These are phyloP conservation scores for Alternaria conjuncta DNA, from an alignment of 2,329 filamentous ascomycete genomes.

Conservation along the genomic window DNA sequence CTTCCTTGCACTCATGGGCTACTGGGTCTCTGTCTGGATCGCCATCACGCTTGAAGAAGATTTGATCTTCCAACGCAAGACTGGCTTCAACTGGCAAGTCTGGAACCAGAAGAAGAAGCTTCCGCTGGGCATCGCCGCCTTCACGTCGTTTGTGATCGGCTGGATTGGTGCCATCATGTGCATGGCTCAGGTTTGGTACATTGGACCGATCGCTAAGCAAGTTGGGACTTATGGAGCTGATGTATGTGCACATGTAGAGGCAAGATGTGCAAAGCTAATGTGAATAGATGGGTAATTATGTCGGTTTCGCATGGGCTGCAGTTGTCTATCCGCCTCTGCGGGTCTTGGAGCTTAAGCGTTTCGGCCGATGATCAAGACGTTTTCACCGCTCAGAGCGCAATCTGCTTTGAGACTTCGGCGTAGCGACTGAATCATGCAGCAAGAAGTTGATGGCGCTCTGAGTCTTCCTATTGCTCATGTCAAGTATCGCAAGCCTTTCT, in stretches of 20 bases:
- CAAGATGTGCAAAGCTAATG: background rate
- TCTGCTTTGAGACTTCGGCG: background rate
- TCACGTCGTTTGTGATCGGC: constrained; percentile 67
- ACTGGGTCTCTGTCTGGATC: constrained; percentile 72
- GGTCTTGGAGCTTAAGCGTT: constrained; percentile 58
- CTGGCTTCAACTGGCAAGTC: constrained; percentile 64
- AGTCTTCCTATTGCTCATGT: background rate
- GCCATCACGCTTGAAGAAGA: constrained; percentile 68
- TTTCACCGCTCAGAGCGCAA: background rate
- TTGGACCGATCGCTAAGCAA: constrained; percentile 65
- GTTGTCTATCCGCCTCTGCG: constrained; percentile 63
- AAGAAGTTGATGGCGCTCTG: background rate
- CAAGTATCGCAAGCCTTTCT: background rate
- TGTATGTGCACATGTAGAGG: constrained; percentile 46
- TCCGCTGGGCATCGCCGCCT: constrained; percentile 67
- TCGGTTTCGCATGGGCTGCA: constrained; percentile 66
- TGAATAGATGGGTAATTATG: constrained; percentile 62
- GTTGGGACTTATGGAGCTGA: constrained; percentile 66
- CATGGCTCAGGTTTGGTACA: constrained; percentile 75
- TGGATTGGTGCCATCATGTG: constrained; percentile 70
- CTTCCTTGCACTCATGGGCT: constrained; percentile 73
- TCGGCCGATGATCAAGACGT: constrained; percentile 51
- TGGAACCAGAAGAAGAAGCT: constrained; percentile 67
- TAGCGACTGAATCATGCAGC: background rate
- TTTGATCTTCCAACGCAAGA: constrained; percentile 63